These are phyloP conservation scores for Phytopythium delawarense DNA, from an alignment of 352 stramenopile genomes.

Conservation along the genomic window DNA sequence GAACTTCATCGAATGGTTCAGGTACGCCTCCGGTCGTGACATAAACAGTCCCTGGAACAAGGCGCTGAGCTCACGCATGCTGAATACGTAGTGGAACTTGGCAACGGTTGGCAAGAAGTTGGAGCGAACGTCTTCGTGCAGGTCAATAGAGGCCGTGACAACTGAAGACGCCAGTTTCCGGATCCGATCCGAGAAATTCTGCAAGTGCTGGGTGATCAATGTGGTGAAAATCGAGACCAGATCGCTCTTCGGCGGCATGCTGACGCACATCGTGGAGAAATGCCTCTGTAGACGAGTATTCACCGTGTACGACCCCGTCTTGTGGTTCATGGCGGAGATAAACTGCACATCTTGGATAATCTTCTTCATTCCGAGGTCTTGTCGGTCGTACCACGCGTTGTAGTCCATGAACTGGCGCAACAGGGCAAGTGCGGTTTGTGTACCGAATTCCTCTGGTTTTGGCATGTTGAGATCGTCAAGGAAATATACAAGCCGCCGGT, in stretches of 20 bases:
- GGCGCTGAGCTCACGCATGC: constrained; percentile 83
- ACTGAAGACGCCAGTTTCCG: constrained; percentile 61
- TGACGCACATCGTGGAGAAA: constrained; percentile 79
- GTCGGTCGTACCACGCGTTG: constrained; percentile 86
- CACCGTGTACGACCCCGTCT: constrained; percentile 83
- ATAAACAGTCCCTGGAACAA: constrained; percentile 87
- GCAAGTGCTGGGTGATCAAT: constrained; percentile 60
- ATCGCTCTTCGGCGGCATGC: constrained; percentile 61
- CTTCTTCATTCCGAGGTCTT: constrained; percentile 85
- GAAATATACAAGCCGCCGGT: constrained; percentile 85
- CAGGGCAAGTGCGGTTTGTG: constrained; percentile 86
- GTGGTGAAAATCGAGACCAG: constrained; percentile 68
- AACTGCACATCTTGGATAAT: constrained; percentile 88
- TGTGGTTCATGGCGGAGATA: constrained; percentile 89
- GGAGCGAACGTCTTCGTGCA: constrained; percentile 65
- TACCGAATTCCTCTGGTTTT: constrained; percentile 82
- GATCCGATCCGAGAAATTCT: constrained; percentile 74
- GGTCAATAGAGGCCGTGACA: constrained; percentile 76
- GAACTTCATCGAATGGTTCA: constrained; percentile 59
- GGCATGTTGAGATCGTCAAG: constrained; percentile 92
- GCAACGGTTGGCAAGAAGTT: constrained; percentile 88
- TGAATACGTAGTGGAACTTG: constrained; percentile 94
- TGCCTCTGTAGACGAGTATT: constrained; percentile 87
- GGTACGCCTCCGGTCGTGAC: constrained; percentile 54
- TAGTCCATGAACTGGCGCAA: constrained; percentile 92